Evolutionary conservation across 495 filamentous ascomycete genomes (phyloP), one percentile per base, ranked within the genome.

Genomic region (Pseudomonodictys pantanalensis): DNA sequence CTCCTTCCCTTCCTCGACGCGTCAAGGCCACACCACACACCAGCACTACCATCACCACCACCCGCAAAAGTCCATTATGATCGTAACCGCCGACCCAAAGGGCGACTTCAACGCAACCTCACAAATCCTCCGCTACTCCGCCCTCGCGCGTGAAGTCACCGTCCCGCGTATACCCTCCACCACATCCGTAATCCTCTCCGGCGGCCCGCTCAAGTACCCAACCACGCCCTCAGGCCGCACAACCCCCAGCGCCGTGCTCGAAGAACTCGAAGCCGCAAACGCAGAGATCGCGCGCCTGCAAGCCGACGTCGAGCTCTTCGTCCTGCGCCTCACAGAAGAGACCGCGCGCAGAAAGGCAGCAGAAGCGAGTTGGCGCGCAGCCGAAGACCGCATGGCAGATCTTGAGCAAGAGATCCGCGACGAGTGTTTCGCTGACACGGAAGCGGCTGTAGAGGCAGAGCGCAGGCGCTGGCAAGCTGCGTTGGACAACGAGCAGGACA

Each of bases 21-120:
- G 46, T 38, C 50, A 57, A 65, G 20, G 62, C 25, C 55, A 62
- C 43, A n/a, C n/a, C n/a, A n/a, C n/a, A n/a, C n/a, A n/a, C n/a
- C n/a, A n/a, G n/a, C n/a, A n/a, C n/a, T n/a, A n/a, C n/a, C n/a
- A n/a, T n/a, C 22, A 69, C 52, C 66, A 69, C n/a, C 68, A 80
- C 48, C 86, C 90, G 0, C 92, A 96, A 70, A 93, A 90, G 69
- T 89, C 87, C 0, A 82, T 92, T 66, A 97, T 98, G 93, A 87
- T 97, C 41, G 95, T 97, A 18, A 96, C 93, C 1, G 93, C 95
- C 0, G 93, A 98, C 68, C 92, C 93, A 0, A 66, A 88, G 15
- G 93, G 95, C 11, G 93, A 98, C 70, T 96, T 90, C 77, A 97
- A 97, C 66, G 90, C 93, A 18, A 97, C 95, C 0, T 91, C 89